Evolutionary conservation across 1,284 basidiomycete species (phyloP), one percentile per base, ranked within the genome.

Genomic region (Cryptococcus deneoformans): DNA sequence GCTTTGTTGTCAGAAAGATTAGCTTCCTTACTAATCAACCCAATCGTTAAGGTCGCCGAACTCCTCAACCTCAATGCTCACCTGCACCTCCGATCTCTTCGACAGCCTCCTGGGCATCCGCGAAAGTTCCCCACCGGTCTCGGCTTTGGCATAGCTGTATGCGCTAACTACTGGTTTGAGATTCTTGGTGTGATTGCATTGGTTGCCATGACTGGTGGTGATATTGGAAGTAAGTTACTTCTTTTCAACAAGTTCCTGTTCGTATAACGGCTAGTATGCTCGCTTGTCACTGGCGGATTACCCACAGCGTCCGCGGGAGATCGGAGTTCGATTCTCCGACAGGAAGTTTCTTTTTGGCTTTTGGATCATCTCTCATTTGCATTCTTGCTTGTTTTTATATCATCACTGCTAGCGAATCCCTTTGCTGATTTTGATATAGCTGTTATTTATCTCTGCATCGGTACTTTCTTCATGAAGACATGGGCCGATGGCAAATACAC

Each of bases 101-200:
- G 96, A 34, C 90, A 92, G 0, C 83, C 84, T 14, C 89, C 91
- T 14, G 87, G 90, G 7, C 87, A 85, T 58, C 85, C 83, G 57
- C 87, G 95, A 57, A 87, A 84, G 34, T 88, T 97, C 68, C 95
- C 96, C 0, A 81, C 82, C 34, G 95, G 82, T 1, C 79, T 79
- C 49, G 91, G 91, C 2, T 99, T 98, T 79, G 82, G 86, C 58
- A 79, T 86, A 43, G 85, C 96, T 43, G 89, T 90, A 6, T 91
- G 86, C 80, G 92, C 96, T 37, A 98, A 99, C 78, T 99, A 99
- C 79, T 87, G 92, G 73, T 98, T 95, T 73, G 96, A 99, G 79
- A 82, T 82, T 36, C 62, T 96, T 42, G 86, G 82, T 0, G 96
- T 95, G 89, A 70, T 83, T 10, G 81, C 84, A 24, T 82, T 97